phyloP scores from a whole-genome alignment of 2,329 filamentous ascomycete genomes.

The Aureobasidium sp. region DNA sequence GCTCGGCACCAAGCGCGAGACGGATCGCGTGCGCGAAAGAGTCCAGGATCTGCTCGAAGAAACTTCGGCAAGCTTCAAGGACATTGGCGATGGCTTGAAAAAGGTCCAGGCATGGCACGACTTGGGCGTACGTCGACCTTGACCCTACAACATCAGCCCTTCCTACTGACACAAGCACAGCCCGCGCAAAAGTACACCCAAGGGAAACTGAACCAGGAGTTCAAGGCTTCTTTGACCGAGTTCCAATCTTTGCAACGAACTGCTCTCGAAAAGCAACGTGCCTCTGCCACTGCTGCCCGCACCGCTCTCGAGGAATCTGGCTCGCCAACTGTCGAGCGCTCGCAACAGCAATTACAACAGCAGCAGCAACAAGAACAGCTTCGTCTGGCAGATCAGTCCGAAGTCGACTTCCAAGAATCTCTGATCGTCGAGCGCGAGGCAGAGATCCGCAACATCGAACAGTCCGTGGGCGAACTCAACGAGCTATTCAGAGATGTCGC shows the following conservation, averaged over 20 bases:
- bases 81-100: slow-evolving; percentile 89
- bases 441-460: slow-evolving; percentile 96
- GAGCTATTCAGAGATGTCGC: slow-evolving; percentile 97
- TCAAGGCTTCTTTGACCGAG: slow-evolving; percentile 77
- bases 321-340: slow-evolving; percentile 34
- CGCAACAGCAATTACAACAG: slow-evolving; percentile 42
- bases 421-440: slow-evolving; percentile 93
- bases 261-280: slow-evolving; percentile 86
- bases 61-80: slow-evolving; percentile 76
- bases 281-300: slow-evolving; percentile 73
- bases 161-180: slow-evolving; percentile 36
- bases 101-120: slow-evolving; percentile 66
- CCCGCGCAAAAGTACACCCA: slow-evolving; percentile 95
- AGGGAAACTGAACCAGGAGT: slow-evolving; percentile 88
- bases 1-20: slow-evolving; percentile 84
- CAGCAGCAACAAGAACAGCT: slow-evolving; percentile 60
- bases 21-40: slow-evolving; percentile 78
- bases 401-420: slow-evolving; percentile 95
- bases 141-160: neutral
- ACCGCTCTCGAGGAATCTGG: slow-evolving; percentile 57
- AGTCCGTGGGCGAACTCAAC: slow-evolving; percentile 89
- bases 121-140: slow-evolving; percentile 53
- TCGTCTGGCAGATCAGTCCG: slow-evolving; percentile 78
- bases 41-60: slow-evolving; percentile 83
- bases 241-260: slow-evolving; percentile 88